Conservation (phyloP, 1,284 basidiomycete species). For the Boletus smithii region DNA sequence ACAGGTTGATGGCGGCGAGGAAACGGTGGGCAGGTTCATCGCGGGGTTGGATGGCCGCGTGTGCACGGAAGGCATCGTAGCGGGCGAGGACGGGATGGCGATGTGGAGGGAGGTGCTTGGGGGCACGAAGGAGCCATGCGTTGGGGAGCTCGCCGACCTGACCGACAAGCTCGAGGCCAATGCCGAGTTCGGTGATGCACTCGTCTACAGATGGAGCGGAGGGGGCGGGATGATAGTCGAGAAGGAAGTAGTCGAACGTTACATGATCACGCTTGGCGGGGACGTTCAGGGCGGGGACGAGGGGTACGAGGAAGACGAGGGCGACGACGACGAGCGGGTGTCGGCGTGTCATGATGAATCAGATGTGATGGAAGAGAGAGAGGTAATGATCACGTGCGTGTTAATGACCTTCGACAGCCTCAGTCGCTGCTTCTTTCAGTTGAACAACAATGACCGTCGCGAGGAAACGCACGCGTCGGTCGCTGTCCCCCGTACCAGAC, state of each 20-base stretch:
- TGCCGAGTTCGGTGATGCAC: slow-evolving; percentile 60
- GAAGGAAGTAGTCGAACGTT: slow-evolving; percentile 88
- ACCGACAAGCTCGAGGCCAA: slow-evolving; percentile 86
- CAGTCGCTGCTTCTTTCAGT: slow-evolving; percentile 8
- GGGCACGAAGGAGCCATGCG: slow-evolving; percentile 81
- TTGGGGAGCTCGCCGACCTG: slow-evolving; percentile 80
- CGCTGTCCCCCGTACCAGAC: slow-evolving; percentile 19
- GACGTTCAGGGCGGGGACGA: slow-evolving; percentile 32
- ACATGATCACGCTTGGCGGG: slow-evolving; percentile 59
- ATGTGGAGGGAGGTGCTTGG: slow-evolving; percentile 35
- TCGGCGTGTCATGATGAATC: slow-evolving; percentile 18
- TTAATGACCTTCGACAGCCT: too few species aligned
- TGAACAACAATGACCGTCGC: slow-evolving; percentile 21
- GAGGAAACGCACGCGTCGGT: slow-evolving; percentile 30
- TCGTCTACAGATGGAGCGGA: slow-evolving; percentile 52
- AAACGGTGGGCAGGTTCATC: slow-evolving; percentile 39
- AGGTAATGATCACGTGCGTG: slow-evolving; percentile 28
- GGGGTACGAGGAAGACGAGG: slow-evolving; percentile 34
- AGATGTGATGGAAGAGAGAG: too few species aligned
- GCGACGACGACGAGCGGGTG: slow-evolving; percentile 29
- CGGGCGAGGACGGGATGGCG: slow-evolving; percentile 50
- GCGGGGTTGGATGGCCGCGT: slow-evolving; percentile 28
- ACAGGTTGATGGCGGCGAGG: slow-evolving; percentile 53
- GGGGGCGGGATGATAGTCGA: slow-evolving; percentile 64
- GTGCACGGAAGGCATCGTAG: slow-evolving; percentile 46